Conservation (phyloP, 1,284 basidiomycete genomes). For the Austropuccinia psidii region DNA sequence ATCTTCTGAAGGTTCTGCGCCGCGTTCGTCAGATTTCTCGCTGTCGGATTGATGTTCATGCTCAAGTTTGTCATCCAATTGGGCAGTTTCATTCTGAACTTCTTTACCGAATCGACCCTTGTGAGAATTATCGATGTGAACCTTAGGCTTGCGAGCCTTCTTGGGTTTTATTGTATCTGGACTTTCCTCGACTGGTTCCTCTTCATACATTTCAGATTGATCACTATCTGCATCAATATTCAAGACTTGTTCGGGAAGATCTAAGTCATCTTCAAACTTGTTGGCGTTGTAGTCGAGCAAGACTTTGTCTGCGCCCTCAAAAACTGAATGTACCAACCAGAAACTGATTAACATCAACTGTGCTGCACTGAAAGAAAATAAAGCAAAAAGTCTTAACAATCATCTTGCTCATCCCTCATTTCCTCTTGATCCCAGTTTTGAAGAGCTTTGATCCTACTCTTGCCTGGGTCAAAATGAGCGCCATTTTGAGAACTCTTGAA, state of each 20-base stretch:
- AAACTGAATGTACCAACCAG: slow-evolving; percentile 1
- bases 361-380: not conserved
- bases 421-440: slow-evolving; percentile 32
- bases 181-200: not conserved
- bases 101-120: slow-evolving; percentile 32
- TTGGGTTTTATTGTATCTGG: not conserved
- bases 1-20: slow-evolving; percentile 40
- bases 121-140: slow-evolving; percentile 10
- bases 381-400: not conserved
- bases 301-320: slow-evolving; percentile 25
- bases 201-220: not conserved
- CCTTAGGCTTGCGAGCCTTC: slow-evolving; percentile 27
- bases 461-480: slow-evolving; percentile 6
- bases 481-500: not conserved
- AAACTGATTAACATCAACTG: not conserved
- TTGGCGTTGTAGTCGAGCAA: slow-evolving; percentile 11
- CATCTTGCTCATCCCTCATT: slow-evolving; percentile 25
- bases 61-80: not conserved
- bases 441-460: slow-evolving; percentile 26
- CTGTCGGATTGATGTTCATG: slow-evolving; percentile 42
- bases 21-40: slow-evolving; percentile 40
- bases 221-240: slow-evolving; percentile 18
- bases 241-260: slow-evolving; percentile 20
- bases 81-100: not conserved
- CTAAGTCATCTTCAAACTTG: slow-evolving; percentile 23